Conservation (phyloP, 176 grass and related monocot genomes). For the Alloteropsis semialata region DNA sequence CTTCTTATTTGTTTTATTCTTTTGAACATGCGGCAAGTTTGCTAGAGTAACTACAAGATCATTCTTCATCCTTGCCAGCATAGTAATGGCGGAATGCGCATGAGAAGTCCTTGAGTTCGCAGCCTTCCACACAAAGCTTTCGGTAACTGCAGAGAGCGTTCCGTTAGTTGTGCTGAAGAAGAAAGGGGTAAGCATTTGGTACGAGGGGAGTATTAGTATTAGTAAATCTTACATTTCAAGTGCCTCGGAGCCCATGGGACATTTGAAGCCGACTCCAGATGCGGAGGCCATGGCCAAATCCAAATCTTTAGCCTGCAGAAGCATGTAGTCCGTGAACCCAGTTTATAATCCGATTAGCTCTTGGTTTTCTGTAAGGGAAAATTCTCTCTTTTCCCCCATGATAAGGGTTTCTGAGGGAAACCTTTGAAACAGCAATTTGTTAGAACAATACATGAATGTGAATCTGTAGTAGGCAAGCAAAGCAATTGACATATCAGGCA, state of each 20-base stretch:
- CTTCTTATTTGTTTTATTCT: conserved; percentile 20
- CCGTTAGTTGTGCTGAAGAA: neutral
- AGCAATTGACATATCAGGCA: neutral
- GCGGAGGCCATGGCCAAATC: conserved; percentile 62
- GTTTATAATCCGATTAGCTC: conserved; percentile 8
- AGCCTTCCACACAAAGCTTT: conserved; percentile 62
- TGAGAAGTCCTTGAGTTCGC: conserved; percentile 76
- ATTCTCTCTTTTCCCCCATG: neutral
- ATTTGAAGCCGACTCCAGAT: conserved; percentile 47
- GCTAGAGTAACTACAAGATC: conserved; percentile 7
- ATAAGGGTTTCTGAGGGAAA: neutral
- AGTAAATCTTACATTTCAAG: conserved; percentile 49
- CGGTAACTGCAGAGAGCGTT: conserved; percentile 48
- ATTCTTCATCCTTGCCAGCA: conserved; percentile 69
- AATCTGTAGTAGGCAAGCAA: neutral
- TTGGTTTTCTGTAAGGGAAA: neutral
- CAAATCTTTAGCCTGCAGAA: conserved; percentile 79
- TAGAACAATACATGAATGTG: neutral
- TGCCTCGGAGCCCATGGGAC: conserved; percentile 61
- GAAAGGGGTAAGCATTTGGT: neutral
- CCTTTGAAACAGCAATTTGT: neutral
- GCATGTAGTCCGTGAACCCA: neutral
- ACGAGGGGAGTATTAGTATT: neutral
- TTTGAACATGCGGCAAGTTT: neutral
- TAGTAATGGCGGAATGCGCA: conserved; percentile 72